These are phyloP conservation scores for Termitomyces sp. DNA, from an alignment of 768 basidiomycete genomes.

Conservation along the genomic window DNA sequence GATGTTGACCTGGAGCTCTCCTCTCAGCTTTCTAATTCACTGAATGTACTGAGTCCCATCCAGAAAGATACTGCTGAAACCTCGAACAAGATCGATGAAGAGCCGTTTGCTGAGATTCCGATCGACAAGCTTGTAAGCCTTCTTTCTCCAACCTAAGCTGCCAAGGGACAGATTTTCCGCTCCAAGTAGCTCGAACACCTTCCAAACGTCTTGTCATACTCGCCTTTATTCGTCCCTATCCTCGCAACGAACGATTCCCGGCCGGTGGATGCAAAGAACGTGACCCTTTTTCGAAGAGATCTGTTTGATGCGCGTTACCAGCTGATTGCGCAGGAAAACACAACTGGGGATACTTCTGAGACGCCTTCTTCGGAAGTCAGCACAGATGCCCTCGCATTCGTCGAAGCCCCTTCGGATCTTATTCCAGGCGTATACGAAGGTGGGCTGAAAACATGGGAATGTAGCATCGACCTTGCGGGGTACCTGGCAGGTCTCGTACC, in stretches of 20 bases:
- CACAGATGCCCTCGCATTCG: slow-evolving; percentile 40
- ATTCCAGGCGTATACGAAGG: slow-evolving; percentile 93
- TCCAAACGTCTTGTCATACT: slow-evolving; percentile 76
- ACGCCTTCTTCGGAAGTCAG: not conserved
- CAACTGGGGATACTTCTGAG: slow-evolving; percentile 15
- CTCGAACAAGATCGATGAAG: slow-evolving; percentile 3
- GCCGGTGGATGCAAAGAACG: not conserved
- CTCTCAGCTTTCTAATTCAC: not conserved
- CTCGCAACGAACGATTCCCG: not conserved
- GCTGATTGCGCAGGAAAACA: slow-evolving; percentile 53
- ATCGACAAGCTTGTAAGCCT: slow-evolving; percentile 21
- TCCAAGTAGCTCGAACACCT: slow-evolving; percentile 59
- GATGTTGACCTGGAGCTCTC: slow-evolving; percentile 21
- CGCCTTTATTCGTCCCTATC: slow-evolving; percentile 56
- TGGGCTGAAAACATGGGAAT: slow-evolving; percentile 98
- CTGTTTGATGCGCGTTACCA: slow-evolving; percentile 97
- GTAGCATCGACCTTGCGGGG: slow-evolving; percentile 79
- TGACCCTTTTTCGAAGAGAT: slow-evolving; percentile 70
- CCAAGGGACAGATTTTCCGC: slow-evolving; percentile 9
- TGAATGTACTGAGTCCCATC: slow-evolving; percentile 1
- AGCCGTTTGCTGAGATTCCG: slow-evolving; percentile 27
- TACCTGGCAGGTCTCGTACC: slow-evolving; percentile 42
- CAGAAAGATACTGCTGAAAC: not conserved
- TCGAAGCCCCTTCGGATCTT: slow-evolving; percentile 85
- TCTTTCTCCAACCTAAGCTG: not conserved